These are phyloP conservation scores for Euphrasia arctica DNA, from an alignment of 305 asterid genomes.

Conservation along the genomic window DNA sequence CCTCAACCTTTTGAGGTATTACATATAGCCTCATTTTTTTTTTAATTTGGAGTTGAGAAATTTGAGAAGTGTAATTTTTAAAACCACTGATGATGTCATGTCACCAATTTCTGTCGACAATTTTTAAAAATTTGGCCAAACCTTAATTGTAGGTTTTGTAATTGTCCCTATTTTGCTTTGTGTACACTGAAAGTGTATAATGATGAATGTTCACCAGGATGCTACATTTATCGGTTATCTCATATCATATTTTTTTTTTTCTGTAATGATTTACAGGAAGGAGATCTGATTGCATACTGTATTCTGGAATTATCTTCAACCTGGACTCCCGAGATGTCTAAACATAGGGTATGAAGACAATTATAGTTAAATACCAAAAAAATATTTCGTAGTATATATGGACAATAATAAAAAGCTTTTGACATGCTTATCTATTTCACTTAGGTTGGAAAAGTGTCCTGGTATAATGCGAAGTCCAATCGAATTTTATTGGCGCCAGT, in stretches of 20 bases:
- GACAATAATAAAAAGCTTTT: slow-evolving; percentile 17
- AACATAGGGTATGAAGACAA: slow-evolving; percentile 57
- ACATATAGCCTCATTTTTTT: neutral
- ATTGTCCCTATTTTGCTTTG: neutral
- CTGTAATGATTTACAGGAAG: slow-evolving; percentile 51
- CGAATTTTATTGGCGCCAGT: slow-evolving; percentile 51
- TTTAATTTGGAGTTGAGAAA: neutral
- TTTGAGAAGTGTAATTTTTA: neutral
- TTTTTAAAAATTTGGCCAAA: neutral
- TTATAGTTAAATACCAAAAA: slow-evolving; percentile 16
- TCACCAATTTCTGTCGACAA: neutral
- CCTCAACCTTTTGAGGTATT: neutral
- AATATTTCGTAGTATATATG: slow-evolving; percentile 4
- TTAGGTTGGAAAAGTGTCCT: slow-evolving; percentile 78
- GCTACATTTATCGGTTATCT: slow-evolving; percentile 11
- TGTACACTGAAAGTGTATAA: neutral
- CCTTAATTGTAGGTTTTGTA: neutral
- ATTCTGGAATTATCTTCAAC: slow-evolving; percentile 80
- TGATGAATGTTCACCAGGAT: neutral
- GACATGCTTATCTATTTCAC: slow-evolving; percentile 25
- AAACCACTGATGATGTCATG: neutral
- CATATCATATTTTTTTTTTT: neutral
- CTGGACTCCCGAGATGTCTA: slow-evolving; percentile 93
- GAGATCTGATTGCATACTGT: slow-evolving; percentile 82
- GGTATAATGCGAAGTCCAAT: slow-evolving; percentile 44